Conservation (phyloP, 306 rosid genomes). For the Cicer pinnatifidum region DNA sequence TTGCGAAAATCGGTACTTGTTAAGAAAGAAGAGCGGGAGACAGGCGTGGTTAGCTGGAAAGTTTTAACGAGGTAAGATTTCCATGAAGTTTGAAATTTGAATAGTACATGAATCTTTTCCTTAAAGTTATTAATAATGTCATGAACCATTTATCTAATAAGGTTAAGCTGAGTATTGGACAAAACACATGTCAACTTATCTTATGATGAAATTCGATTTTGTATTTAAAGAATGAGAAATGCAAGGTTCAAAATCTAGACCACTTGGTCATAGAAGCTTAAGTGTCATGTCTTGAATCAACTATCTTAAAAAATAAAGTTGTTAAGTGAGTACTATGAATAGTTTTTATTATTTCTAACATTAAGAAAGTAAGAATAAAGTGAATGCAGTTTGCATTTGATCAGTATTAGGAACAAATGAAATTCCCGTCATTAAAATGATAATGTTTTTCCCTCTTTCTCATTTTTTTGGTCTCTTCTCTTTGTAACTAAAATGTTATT, state of each 20-base stretch:
- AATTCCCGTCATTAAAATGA: conserved; percentile 14
- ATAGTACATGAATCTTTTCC: conserved; percentile 11
- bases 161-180: no score
- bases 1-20: conserved; percentile 65
- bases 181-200: not conserved
- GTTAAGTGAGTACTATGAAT: not conserved
- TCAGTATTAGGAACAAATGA: conserved; percentile 1
- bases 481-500: not conserved
- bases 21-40: conserved; percentile 87
- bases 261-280: not conserved
- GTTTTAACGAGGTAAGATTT: conserved; percentile 65
- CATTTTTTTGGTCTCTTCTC: not conserved
- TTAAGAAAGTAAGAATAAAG: not conserved
- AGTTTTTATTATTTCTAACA: not conserved
- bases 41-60: conserved; percentile 84
- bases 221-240: not conserved
- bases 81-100: conserved; percentile 3
- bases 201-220: not conserved
- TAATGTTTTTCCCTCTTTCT: not conserved
- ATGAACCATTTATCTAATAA: not conserved
- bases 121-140: not conserved
- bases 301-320: not conserved
- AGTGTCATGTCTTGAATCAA: not conserved
- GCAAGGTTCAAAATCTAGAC: not conserved
- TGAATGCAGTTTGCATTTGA: not conserved